Conservation (phyloP, 345 rosid genomes). For the Hevea brasiliensis region DNA sequence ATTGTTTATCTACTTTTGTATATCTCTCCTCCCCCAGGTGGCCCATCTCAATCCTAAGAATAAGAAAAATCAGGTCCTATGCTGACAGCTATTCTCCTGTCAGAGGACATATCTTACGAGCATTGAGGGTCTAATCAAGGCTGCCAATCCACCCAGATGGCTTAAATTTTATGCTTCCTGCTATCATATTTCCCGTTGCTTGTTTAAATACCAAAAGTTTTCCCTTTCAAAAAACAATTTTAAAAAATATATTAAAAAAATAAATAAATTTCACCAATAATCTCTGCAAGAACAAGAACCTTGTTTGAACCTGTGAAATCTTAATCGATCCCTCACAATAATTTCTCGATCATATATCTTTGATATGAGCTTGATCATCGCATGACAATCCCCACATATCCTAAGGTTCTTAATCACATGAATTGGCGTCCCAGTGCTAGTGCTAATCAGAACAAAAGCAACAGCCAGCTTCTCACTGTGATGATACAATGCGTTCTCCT, state of each 20-base stretch:
- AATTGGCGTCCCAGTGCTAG: conserved; percentile 47
- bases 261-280: conserved; percentile 54
- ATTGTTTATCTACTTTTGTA: too few species aligned
- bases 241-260: neutral
- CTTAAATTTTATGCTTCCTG: neutral
- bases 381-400: conserved; percentile 85
- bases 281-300: conserved; percentile 84
- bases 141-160: neutral
- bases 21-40: too few species aligned
- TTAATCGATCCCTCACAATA: conserved; percentile 72
- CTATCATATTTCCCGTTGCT: neutral
- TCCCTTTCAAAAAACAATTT: neutral
- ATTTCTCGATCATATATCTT: conserved; percentile 68
- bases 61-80: neutral
- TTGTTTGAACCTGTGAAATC: conserved; percentile 72
- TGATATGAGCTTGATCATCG: conserved; percentile 67
- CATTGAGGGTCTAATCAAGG: too few species aligned
- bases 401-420: conserved; percentile 84
- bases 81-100: too few species aligned
- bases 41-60: too few species aligned
- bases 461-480: conserved; percentile 93
- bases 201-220: neutral
- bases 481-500: conserved; percentile 69
- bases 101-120: too few species aligned
- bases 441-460: conserved; percentile 69